Conservation (phyloP, 2,329 filamentous ascomycete genomes). For the Ascochyta fabae region DNA sequence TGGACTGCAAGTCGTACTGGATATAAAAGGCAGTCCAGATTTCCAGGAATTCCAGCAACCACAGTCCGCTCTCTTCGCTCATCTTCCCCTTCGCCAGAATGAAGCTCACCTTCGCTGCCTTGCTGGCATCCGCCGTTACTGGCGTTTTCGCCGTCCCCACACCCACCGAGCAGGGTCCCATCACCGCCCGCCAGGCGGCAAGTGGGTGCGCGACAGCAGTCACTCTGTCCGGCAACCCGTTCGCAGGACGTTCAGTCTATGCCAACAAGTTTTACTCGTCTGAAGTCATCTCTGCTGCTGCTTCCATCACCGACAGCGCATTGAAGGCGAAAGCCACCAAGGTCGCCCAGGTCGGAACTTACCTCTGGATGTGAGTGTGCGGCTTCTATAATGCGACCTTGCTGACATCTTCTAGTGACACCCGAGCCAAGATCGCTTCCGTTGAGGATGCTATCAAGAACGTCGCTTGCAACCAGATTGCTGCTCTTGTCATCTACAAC, state of each 20-base stretch:
- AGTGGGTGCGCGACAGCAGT: slow-evolving; percentile 45
- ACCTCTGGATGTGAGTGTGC: slow-evolving; percentile 60
- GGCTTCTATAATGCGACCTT: neutral
- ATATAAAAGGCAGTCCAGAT: slow-evolving; percentile 41
- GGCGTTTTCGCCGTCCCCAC: slow-evolving; percentile 45
- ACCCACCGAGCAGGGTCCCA: slow-evolving; percentile 41
- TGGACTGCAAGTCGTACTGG: slow-evolving; percentile 6
- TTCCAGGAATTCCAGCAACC: slow-evolving; percentile 24
- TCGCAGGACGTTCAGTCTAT: slow-evolving; percentile 58
- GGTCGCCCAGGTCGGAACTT: slow-evolving; percentile 60
- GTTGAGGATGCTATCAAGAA: slow-evolving; percentile 59
- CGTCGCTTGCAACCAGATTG: slow-evolving; percentile 57
- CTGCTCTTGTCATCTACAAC: slow-evolving; percentile 68
- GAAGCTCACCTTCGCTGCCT: slow-evolving; percentile 44
- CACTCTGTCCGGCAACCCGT: slow-evolving; percentile 59
- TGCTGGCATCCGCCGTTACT: slow-evolving; percentile 45
- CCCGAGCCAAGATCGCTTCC: slow-evolving; percentile 57
- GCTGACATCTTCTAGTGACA: slow-evolving; percentile 50
- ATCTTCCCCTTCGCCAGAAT: slow-evolving; percentile 37
- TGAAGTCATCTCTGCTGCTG: slow-evolving; percentile 62
- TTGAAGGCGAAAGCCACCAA: slow-evolving; percentile 58
- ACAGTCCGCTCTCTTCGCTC: slow-evolving; percentile 28
- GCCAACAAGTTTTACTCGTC: slow-evolving; percentile 62
- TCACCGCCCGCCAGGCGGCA: slow-evolving; percentile 40
- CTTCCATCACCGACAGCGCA: slow-evolving; percentile 61